These are phyloP conservation scores for Sequoia sempervirens DNA, from an alignment of 75 land plant genomes.

Conservation along the genomic window DNA sequence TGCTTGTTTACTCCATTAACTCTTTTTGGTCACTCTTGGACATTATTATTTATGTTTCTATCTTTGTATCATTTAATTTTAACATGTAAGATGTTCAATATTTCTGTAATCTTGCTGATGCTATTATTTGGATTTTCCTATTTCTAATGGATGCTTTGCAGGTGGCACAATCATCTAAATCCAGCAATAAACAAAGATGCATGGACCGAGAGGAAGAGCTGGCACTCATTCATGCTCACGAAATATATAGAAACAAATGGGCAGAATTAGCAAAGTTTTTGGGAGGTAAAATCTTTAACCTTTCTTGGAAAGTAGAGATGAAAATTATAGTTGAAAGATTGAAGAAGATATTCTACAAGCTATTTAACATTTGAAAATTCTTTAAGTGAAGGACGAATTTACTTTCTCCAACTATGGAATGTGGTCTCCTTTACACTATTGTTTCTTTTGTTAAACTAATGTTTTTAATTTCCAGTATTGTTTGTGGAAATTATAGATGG, in stretches of 20 bases:
- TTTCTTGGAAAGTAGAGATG: not conserved
- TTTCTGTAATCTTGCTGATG: not conserved
- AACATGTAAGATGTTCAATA: not conserved
- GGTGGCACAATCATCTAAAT: conserved; percentile 93
- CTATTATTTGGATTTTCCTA: not conserved
- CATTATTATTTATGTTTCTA: not conserved
- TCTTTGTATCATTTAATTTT: not conserved
- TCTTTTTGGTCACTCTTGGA: not conserved
- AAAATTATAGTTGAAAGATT: not conserved
- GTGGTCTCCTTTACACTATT: too few species aligned
- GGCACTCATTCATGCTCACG: conserved; percentile 68
- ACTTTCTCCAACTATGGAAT: not conserved
- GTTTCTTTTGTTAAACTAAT: not conserved
- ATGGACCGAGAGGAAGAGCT: conserved; percentile 87
- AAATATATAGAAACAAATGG: conserved; percentile 83
- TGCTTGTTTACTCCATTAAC: not conserved
- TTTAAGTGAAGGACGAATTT: not conserved
- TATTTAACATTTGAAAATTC: not conserved
- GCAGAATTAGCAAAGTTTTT: conserved; percentile 77
- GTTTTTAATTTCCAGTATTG: not conserved
- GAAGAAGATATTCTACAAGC: not conserved
- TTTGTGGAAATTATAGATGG: not conserved
- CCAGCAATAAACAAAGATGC: conserved; percentile 79
- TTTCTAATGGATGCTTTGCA: conserved; percentile 17
- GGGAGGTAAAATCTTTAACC: conserved; percentile 44